phyloP scores from a whole-genome alignment of 2,329 filamentous ascomycete genomes.

The Lasiodiplodia gonubiensis region DNA sequence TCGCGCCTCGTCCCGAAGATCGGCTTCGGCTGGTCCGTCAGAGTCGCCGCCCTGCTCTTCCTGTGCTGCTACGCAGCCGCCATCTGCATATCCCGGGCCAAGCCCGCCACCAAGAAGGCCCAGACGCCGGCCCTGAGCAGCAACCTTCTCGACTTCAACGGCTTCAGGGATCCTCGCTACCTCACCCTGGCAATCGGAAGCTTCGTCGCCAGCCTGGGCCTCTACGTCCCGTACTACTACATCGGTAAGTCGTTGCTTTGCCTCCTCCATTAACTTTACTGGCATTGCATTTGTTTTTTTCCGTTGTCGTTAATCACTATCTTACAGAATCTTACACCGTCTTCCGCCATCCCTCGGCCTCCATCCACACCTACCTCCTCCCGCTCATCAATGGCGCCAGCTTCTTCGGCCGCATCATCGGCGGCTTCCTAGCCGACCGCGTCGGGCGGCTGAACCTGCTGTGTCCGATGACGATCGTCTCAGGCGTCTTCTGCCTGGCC shows the following conservation, averaged over 20 bases:
- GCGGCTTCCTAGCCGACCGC: constrained; percentile 26
- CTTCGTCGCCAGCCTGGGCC: constrained; percentile 28
- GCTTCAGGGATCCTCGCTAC: constrained; percentile 26
- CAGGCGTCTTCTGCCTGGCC: constrained; percentile 27
- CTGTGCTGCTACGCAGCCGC: constrained; percentile 27
- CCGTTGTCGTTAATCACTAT: too few species aligned
- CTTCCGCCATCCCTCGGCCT: constrained; percentile 14
- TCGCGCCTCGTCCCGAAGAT: constrained; percentile 24
- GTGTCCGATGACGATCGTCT: constrained; percentile 27
- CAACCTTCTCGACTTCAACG: constrained; percentile 29
- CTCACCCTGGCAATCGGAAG: constrained; percentile 22
- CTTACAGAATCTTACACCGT: not conserved
- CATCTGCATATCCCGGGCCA: too few species aligned
- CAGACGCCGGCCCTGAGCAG: too few species aligned
- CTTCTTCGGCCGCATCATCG: constrained; percentile 25
- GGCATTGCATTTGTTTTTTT: too few species aligned
- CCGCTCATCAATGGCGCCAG: constrained; percentile 28
- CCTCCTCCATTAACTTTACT: too few species aligned
- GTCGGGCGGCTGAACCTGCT: constrained; percentile 25
- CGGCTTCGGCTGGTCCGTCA: constrained; percentile 27
- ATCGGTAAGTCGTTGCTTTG: constrained; percentile 7
- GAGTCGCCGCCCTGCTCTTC: constrained; percentile 25
- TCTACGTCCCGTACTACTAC: constrained; percentile 29
- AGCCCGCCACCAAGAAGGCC: too few species aligned
- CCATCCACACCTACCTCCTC: constrained; percentile 25